Evolutionary conservation across 257 asterid genomes (phyloP).

Genomic region (Fraxinus anomala): DNA sequence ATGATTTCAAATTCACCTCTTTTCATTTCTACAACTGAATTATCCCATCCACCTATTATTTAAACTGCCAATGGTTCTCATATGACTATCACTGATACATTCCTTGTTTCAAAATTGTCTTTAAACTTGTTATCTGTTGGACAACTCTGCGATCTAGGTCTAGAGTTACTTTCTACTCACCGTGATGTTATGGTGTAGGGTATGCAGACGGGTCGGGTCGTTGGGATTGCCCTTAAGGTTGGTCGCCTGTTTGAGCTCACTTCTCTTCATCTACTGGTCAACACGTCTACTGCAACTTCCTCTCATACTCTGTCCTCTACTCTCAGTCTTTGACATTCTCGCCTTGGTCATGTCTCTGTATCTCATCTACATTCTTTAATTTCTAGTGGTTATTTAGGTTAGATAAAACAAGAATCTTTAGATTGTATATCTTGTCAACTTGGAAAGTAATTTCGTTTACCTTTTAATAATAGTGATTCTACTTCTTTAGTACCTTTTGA

Average conservation of each 20-base stretch:
- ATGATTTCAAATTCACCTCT: neutral
- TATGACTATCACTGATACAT: neutral
- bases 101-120: neutral
- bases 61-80: neutral
- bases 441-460: neutral
- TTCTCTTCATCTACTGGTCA: neutral
- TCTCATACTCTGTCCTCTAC: too few species aligned
- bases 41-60: neutral
- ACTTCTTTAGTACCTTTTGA: neutral
- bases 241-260: neutral
- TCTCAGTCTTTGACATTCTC: neutral
- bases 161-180: neutral
- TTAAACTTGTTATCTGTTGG: neutral
- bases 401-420: too few species aligned
- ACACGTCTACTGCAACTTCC: too few species aligned
- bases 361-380: neutral
- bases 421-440: neutral
- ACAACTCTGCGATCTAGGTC: neutral
- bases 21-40: neutral
- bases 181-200: neutral
- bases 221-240: neutral
- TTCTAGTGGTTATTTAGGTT: neutral
- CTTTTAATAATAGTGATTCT: neutral
- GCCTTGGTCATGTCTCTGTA: neutral
- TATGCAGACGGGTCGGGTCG: neutral